Conservation (phyloP, 352 stramenopile genomes). For the Phytophthora cactorum region DNA sequence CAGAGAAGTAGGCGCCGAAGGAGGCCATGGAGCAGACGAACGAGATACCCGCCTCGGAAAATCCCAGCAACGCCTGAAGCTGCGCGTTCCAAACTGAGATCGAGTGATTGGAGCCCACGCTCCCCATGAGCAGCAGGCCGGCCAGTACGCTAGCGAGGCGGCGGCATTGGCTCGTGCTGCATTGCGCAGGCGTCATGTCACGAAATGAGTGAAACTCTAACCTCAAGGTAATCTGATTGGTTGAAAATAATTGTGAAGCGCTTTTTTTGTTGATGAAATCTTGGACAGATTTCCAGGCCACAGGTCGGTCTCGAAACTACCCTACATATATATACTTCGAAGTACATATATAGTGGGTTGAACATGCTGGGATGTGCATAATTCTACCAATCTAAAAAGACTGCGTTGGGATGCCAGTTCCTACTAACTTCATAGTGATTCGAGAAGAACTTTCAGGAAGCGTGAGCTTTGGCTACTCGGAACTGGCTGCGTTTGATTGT, state of each 20-base stretch:
- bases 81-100: slow-evolving; percentile 85
- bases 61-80: slow-evolving; percentile 57
- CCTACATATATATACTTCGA: too few relatives aligned
- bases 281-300: too few relatives aligned
- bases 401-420: too few relatives aligned
- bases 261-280: too few relatives aligned
- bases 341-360: too few relatives aligned
- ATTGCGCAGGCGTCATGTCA: neutral
- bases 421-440: too few relatives aligned
- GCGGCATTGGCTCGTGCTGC: slow-evolving; percentile 28
- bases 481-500: too few relatives aligned
- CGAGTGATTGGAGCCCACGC: slow-evolving; percentile 74
- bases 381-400: too few relatives aligned
- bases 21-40: slow-evolving; percentile 81
- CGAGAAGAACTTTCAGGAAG: too few relatives aligned
- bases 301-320: neutral
- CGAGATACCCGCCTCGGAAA: slow-evolving; percentile 78
- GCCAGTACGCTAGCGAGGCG: slow-evolving; percentile 58
- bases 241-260: neutral
- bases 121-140: slow-evolving; percentile 63
- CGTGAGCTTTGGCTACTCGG: too few relatives aligned
- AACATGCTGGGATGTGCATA: too few relatives aligned
- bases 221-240: neutral
- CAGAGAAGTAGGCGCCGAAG: slow-evolving; percentile 82
- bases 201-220: neutral